Base-by-base conservation (phyloP, 306 rosid genomes). In the Lathyrus tuberosus region DNA sequence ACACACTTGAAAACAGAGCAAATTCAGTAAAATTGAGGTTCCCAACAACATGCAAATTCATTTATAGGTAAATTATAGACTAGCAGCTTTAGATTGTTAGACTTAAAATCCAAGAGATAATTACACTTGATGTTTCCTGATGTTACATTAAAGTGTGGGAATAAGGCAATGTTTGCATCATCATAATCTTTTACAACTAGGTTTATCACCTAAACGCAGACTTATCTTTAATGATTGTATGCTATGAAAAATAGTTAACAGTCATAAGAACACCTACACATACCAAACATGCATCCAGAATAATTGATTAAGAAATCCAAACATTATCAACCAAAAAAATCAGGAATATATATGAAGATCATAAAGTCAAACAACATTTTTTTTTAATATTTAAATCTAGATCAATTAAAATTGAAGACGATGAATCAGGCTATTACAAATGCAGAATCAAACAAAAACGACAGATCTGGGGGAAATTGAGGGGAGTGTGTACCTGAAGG, bases 401-500 rank as follows among this genome's bases (percentile, higher is more conserved):
- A 60, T 60, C 26, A 16, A 31, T 35, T 33, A 8, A 33, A 59
- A 33, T 57, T 30, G 38, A 57, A 57, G 62, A 26, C 5, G 1
- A 6, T 33, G 38, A 33, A 33, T 33, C 8, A 6, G 38, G 38
- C 0, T 33, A 33, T 33, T 48, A 1, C 22, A 1, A 17, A 16
- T 49, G 52, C 11, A 47, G 4, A 47, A 47, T 47, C 53, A 22
- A 53, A 53, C 22, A 11, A 53, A 64, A 56, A 40, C 33, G 3
- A 65, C 10, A 75, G 81, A 80, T 74, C 76, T 38, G 16, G 11
- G 0, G 18, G 3, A 28, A 66, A 73, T 26, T 12, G 53, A 59
- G 22, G 5, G 35, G 8, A 8, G 13, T 8, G 1, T 4, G 26
- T 66, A 89, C 99, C 99, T 95, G 97, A 69, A 95, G 83, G 70